Base-by-base conservation (phyloP, 352 stramenopile genomes). In the Globisporangium nagaii region DNA sequence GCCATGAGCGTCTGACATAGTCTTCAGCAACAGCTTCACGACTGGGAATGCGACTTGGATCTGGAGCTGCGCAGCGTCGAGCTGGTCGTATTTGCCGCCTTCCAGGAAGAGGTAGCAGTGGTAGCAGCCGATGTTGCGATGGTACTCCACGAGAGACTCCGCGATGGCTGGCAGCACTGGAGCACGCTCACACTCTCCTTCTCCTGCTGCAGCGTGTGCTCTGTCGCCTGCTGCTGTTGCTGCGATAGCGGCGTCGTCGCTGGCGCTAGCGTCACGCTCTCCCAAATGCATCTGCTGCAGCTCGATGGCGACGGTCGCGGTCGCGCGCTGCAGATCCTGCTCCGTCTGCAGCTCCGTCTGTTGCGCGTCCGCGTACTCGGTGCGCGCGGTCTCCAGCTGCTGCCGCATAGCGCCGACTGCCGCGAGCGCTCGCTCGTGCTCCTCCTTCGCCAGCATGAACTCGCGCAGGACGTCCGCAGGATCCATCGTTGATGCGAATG, bases 121-220 rank as follows among this genome's bases (percentile, higher is more conserved):
- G 43, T 93, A 93, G 53, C 80, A 90, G 32, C 79, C 80, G 36
- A 93, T 90, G 48, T 93, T 91, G 27, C 71, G 75, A 28, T 93
- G 77, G 25, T 86, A 91, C 61, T 93, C 83, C 19, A 91, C 65
- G 28, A 89, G 20, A 25, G 59, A 81, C 31, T 67, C 40, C 2
- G 32, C 49, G 25, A 79, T 65, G n/a, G 8, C 22, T 8, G 51
- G 49, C 12, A 19, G 4, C 25, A 11, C 47, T 46, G 54, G 25
- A 19, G 49, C 7, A 15, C 27, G 24, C 44, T 4, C 56, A 45
- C 4, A 65, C 27, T 11, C 15, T n/a, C n/a, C n/a, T n/a, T n/a
- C n/a, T n/a, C n/a, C 12, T 10, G 22, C 19, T 64, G 36, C 13
- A 86, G n/a, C n/a, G n/a, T n/a, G n/a, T n/a, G n/a, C n/a, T n/a